A percentile compares a stretch with the other conserved stretches of the same genome.
phyloP scores from a whole-genome alignment of 441 rosid genomes.

The Jatropha multifida region DNA sequence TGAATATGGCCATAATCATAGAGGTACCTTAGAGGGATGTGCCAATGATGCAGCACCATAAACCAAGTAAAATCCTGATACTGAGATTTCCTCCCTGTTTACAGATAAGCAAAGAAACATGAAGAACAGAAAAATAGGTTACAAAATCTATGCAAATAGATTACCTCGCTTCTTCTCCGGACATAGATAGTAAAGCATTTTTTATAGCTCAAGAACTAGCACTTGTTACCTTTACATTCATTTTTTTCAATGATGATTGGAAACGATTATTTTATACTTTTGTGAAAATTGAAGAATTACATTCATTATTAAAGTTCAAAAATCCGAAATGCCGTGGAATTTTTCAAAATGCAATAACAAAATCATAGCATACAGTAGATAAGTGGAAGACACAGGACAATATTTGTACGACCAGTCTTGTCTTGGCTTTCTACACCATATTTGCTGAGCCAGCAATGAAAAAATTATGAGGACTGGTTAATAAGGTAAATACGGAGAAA shows the following conservation, averaged over 20 bases:
- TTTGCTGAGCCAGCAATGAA: not conserved
- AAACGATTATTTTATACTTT: not conserved
- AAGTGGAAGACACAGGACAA: not conserved
- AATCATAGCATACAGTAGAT: too few relatives aligned
- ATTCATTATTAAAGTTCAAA: not conserved
- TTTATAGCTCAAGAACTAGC: not conserved
- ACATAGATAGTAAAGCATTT: not conserved
- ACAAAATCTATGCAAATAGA: not conserved
- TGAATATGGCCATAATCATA: conserved; percentile 8
- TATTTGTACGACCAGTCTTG: not conserved
- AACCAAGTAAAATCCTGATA: conserved; percentile 41
- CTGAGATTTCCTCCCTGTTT: conserved; percentile 51
- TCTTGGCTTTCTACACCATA: not conserved
- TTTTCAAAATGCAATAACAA: not conserved
- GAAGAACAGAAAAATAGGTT: not conserved
- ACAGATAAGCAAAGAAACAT: conserved; percentile 17
- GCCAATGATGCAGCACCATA: conserved; percentile 59
- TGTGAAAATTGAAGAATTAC: not conserved
- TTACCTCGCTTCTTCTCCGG: not conserved
- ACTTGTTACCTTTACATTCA: not conserved
- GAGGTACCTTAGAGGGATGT: conserved; percentile 59
- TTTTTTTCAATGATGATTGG: not conserved
- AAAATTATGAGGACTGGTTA: not conserved
- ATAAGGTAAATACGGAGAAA: not conserved
- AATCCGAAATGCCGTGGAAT: not conserved